Conservation (phyloP, 2,329 filamentous ascomycete species). For the Microsporum ferrugineum region DNA sequence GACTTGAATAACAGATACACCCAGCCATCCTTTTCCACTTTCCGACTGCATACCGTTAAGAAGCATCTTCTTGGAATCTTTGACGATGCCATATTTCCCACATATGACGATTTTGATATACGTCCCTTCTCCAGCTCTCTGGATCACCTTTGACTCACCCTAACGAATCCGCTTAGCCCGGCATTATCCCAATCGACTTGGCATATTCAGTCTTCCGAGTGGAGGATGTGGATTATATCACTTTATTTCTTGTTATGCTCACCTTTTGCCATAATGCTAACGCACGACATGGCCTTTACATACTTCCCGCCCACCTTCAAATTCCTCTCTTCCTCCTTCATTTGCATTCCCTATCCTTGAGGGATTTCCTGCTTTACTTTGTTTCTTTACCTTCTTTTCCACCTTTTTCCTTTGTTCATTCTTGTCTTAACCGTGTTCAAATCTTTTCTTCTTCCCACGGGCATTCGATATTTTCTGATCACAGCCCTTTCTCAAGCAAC, state of each 20-base stretch:
- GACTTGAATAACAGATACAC: neutral
- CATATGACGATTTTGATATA: constrained; percentile 4
- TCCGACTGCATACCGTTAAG: constrained; percentile 1
- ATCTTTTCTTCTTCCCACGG: neutral
- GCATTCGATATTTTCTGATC: neutral
- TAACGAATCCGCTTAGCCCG: neutral
- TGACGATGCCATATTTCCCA: constrained; percentile 3
- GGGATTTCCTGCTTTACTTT: constrained; percentile 10
- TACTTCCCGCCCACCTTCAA: constrained; percentile 1
- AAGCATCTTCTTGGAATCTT: constrained; percentile 7
- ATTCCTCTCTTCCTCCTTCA: neutral
- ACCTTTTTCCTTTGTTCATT: constrained; percentile 11
- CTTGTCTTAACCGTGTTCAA: constrained; percentile 6
- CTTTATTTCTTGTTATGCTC: constrained; percentile 1
- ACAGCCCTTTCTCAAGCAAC: neutral
- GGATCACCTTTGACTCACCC: neutral
- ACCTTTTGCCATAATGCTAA: constrained; percentile 1
- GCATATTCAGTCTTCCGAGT: neutral
- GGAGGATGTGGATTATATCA: neutral
- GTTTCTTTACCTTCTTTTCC: neutral
- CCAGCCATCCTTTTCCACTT: neutral
- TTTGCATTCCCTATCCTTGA: constrained; percentile 4
- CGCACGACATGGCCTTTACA: neutral
- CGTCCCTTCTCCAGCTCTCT: neutral
- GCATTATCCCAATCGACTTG: neutral